Evolutionary conservation across 2,329 filamentous ascomycete genomes (phyloP), one percentile per base, ranked within the genome.

Genomic region (Microsporum canis): DNA sequence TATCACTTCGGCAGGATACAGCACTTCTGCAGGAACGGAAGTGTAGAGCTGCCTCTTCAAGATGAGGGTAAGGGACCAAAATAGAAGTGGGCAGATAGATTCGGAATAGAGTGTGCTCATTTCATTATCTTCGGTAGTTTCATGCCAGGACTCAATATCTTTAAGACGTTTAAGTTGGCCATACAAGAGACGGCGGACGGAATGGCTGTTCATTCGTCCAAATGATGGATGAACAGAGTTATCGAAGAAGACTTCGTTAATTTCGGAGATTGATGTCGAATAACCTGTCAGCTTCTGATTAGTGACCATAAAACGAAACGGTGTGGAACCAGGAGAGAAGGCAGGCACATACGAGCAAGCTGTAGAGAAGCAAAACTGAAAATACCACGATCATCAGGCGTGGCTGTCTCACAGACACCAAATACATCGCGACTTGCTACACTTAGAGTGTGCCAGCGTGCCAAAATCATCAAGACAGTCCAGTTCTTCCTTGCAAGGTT

Each of bases 31-130:
- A 0, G 75, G 73, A 34, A 71, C 74, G 59, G 73, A 75, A 31
- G 75, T 68, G 58, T 71, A 76, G 43, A 77, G 70, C 61, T 76
- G 74, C 27, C 75, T 74, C 61, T 76, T 77, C 59, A 76, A 72
- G 43, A 76, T 67, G 7, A 77, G 66, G 12, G 73, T 71, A 8
- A 75, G 66, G 14, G 71, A 75, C 75, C 75, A 77, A 65, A 75
- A 76, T 12, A 76, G 67, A 36, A 76, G 73, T 33, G 70, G 68
- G 45, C 75, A 74, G 10, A 77, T 64, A 45, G 71, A 73, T 53
- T 76, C 71, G 12, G 72, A 65, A 38, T 73, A 72, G 45, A 64
- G 62, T 7, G 68, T 66, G 45, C 67, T 64, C 31, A 65, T 58
- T 5, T 65, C 65, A 57, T 69, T 67, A 53, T 71, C 70, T 8